Conservation (phyloP, 2,329 filamentous ascomycete genomes). For the Colletotrichum sp. region DNA sequence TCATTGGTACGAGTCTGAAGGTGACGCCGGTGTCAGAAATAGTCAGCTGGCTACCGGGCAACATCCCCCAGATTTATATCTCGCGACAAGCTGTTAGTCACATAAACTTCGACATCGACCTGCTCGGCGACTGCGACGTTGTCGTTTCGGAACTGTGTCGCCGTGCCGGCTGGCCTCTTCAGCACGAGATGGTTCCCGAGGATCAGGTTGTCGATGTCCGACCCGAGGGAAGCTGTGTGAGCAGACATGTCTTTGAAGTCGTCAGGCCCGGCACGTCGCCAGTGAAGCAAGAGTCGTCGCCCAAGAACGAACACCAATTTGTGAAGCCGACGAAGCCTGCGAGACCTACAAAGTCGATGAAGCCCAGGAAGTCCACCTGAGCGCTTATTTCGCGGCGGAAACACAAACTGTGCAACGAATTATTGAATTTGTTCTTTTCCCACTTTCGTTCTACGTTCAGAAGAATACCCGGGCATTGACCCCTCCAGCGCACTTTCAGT, state of each 20-base stretch:
- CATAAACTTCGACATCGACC: conserved; percentile 94
- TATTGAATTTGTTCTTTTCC: not conserved
- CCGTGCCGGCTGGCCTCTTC: conserved; percentile 78
- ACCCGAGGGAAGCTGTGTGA: conserved; percentile 48
- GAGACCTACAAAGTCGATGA: not conserved
- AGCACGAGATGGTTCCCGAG: conserved; percentile 82
- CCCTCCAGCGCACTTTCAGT: not conserved
- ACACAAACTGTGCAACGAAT: not conserved
- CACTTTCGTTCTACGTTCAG: not conserved
- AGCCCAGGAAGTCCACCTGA: conserved; percentile 6
- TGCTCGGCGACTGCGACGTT: conserved; percentile 93
- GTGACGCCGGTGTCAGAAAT: conserved; percentile 95
- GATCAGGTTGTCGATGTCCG: conserved; percentile 64
- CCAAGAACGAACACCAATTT: not conserved
- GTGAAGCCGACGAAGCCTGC: conserved; percentile 6
- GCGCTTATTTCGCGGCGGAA: not conserved
- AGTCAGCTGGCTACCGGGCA: conserved; percentile 75
- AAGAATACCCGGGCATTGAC: not conserved
- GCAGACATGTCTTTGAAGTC: conserved; percentile 40
- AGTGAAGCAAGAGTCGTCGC: not conserved
- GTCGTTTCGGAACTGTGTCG: conserved; percentile 87
- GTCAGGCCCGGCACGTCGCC: not conserved
- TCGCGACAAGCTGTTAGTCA: conserved; percentile 83
- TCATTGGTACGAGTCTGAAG: conserved; percentile 95
- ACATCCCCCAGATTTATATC: conserved; percentile 90